Base-by-base conservation (phyloP, 768 basidiomycete species). In the Crepidotus variabilis region DNA sequence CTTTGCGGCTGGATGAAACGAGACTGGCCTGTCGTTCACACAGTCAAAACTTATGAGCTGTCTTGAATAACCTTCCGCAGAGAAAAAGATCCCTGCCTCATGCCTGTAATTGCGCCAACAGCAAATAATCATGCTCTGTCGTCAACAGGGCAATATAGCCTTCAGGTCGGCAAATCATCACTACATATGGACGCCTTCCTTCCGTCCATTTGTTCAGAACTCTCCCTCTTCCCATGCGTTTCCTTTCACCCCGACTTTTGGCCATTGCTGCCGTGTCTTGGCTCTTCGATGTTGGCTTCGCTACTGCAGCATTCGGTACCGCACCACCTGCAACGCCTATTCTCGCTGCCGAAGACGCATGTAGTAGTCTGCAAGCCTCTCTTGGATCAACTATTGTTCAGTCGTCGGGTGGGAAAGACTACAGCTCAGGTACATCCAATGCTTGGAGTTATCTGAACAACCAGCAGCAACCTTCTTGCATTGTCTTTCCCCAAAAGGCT, bases 401-500 rank as follows among this genome's bases (percentile, higher is more conserved):
- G 48, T 51, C 56, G 16, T 51, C 57, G 45, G 55, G 55, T 10
- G 65, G 63, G 18, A 35, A 59, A 18, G 60, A 68, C 46, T 71
- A 66, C 33, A 48, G 51, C 10, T 48, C 60, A 7, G 60, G 57
- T 53, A 57, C 64, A 39, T 47, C 57, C 14, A 64, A 62, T 50
- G 65, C 64, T 0, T 75, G 75, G 71, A 76, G 67, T 54, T 58
- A 71, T 2, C 71, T 69, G 63, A 77, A 78, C 59, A 58, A 63
- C 24, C 60, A 63, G 36, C 58, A 63, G 43, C 53, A 50, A 6
- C 74, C 76, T 11, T 65, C 71, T 6, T 78, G 76, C 50, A 68
- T 76, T 53, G 70, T 76, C 1, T 69, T 71, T 50, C 74, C 75
- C 21, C 64, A 56, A 1, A 57, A 61, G 32, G 59, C 69, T 6